Evolutionary conservation across 495 filamentous ascomycete genomes (phyloP).

Genomic region (Penicillium canescens): DNA sequence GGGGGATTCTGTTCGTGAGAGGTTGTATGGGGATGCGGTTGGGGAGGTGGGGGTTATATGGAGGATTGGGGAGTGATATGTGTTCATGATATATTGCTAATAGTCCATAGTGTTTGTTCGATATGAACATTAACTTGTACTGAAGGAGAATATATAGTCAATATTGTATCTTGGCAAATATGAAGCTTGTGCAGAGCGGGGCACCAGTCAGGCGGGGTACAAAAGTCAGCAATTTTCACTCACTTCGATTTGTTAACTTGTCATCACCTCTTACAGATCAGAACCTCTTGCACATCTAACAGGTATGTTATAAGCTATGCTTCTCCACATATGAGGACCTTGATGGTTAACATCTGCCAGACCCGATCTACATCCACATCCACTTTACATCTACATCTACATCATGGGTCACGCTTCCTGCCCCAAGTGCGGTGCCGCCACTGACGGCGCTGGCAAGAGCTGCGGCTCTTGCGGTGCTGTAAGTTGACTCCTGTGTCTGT

Average conservation of each 20-base stretch:
- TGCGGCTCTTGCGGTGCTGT: slow-evolving; percentile 41
- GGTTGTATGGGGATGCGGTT: slow-evolving; percentile 24
- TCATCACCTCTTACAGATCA: background rate
- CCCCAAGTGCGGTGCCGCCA: slow-evolving; percentile 36
- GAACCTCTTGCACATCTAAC: background rate
- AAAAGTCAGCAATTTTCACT: slow-evolving; percentile 13
- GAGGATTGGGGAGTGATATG: background rate
- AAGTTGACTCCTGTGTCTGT: slow-evolving; percentile 14
- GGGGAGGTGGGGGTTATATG: slow-evolving; percentile 20
- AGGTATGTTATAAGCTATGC: background rate
- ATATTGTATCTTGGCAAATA: too few relatives aligned
- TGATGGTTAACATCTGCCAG: background rate
- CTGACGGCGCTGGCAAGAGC: slow-evolving; percentile 29
- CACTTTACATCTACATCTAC: slow-evolving; percentile 9
- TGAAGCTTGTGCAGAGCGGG: background rate
- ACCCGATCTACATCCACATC: background rate
- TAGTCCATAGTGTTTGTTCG: too few relatives aligned
- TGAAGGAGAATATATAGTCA: too few relatives aligned
- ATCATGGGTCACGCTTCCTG: slow-evolving; percentile 27
- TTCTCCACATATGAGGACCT: background rate
- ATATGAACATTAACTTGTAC: too few relatives aligned
- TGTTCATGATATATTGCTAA: background rate
- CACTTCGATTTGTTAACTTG: background rate
- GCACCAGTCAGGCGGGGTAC: slow-evolving; percentile 13
- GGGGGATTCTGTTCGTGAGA: slow-evolving; percentile 11